Base-by-base conservation (phyloP, 2,329 filamentous ascomycete genomes). In the Sporothrix sp. region DNA sequence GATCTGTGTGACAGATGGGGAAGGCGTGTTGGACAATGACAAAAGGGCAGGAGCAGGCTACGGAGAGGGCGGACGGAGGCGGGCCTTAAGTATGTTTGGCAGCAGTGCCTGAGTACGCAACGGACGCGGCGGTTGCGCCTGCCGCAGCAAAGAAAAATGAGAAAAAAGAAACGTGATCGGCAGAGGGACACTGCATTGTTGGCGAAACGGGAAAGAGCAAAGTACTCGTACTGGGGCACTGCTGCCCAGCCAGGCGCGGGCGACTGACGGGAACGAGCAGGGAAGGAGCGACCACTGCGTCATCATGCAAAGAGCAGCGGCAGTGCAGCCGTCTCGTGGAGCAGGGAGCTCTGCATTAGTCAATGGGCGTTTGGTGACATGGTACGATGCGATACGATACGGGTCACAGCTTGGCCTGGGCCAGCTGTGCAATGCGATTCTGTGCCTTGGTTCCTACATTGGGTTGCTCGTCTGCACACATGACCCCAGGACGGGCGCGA, bases 71-170 rank as follows among this genome's bases (percentile, higher is more conserved):
- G 30, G 9, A n/a, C n/a, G 4, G 5, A 45, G 14, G 7, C 28
- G 25, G 28, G 14, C 30, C n/a, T 45, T 45, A 45, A 35, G 43
- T 45, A 45, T 45, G 20, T 45, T 45, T 33, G n/a, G 20, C 8
- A 20, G 33, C 30, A 25, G 43, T 27, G 30, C 25, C 43, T 45
- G 43, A 25, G 30, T 35, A 35, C 43, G 30, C 43, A 35, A 14
- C 43, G 25, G 28, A 45, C 25, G 30, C 27, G 23, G 32, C 20
- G 18, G 18, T 25, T 43, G 18, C 27, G 13, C n/a, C 10, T 6
- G 9, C n/a, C 14, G 18, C 28, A 13, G 28, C 11, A 23, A 25
- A 36, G 8, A 18, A 36, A 45, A 25, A 7, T 14, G 18, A 14
- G 13, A 32, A 30, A 30, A 20, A 2, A 43, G 21, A 39, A 27